Percentiles rank a stretch among this genome's conserved stretches.
Evolutionary conservation across 225 moss, liverwort and hornwort genomes (phyloP).

Genomic region (Pseudoscleropodium purum): DNA sequence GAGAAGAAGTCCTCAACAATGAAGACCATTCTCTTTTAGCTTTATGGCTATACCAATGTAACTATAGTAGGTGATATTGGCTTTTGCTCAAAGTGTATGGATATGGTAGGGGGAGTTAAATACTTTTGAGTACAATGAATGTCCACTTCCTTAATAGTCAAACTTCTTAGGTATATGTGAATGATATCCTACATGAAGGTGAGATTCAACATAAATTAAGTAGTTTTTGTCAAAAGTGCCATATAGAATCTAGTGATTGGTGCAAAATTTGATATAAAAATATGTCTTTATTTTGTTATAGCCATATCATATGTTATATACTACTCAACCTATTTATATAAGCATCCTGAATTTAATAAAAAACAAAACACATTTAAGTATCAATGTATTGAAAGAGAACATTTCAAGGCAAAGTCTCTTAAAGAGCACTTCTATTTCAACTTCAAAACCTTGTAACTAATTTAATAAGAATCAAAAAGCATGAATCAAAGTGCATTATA

Average conservation of each 20-base stretch:
- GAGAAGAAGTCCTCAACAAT: accelerated
- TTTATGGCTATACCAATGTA: not conserved
- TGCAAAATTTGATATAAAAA: too few relatives aligned
- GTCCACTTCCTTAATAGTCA: not conserved
- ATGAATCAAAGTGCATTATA: not conserved
- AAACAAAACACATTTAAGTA: accelerated
- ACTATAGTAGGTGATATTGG: accelerated
- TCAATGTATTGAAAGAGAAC: not conserved
- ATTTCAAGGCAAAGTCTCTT: not conserved
- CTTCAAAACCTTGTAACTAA: not conserved
- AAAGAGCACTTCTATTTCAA: not conserved
- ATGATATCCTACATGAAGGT: too few relatives aligned
- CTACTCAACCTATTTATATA: too few relatives aligned
- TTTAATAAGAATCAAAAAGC: not conserved
- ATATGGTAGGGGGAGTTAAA: too few relatives aligned
- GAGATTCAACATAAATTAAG: not conserved
- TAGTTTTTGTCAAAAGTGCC: not conserved
- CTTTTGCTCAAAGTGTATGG: not conserved
- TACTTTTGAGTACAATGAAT: too few relatives aligned
- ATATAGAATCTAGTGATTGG: not conserved
- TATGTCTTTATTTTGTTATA: not conserved
- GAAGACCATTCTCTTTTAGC: not conserved
- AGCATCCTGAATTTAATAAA: not conserved
- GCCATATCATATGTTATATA: not conserved
- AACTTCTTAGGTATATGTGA: not conserved